These are phyloP conservation scores for Fomitopsis pulvina DNA, from an alignment of 768 basidiomycete species.

Conservation along the genomic window DNA sequence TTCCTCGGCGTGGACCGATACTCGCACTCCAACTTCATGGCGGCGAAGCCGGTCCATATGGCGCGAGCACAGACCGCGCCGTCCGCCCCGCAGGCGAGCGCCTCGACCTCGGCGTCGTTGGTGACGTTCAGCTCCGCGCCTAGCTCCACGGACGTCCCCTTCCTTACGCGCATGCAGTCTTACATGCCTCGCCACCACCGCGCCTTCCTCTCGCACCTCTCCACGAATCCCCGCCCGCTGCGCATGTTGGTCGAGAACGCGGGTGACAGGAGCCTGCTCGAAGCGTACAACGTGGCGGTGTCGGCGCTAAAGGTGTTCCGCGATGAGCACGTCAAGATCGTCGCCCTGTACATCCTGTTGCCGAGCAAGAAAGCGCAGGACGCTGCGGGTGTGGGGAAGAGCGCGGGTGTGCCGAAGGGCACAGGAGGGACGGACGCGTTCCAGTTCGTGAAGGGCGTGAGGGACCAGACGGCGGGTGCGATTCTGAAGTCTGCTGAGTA, in stretches of 20 bases:
- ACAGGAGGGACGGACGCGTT: slow-evolving; percentile 55
- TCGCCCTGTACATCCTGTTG: slow-evolving; percentile 47
- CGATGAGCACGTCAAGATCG: slow-evolving; percentile 53
- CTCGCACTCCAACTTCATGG: slow-evolving; percentile 22
- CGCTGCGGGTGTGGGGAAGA: not conserved
- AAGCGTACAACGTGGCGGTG: slow-evolving; percentile 45
- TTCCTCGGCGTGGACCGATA: slow-evolving; percentile 45
- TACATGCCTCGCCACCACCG: slow-evolving; percentile 63
- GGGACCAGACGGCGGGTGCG: slow-evolving; percentile 40
- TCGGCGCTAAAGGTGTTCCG: slow-evolving; percentile 46
- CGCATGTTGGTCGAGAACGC: slow-evolving; percentile 33
- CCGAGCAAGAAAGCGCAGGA: slow-evolving; percentile 22
- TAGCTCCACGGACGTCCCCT: slow-evolving; percentile 17
- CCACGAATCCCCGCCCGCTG: slow-evolving; percentile 39
- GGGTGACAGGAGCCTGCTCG: slow-evolving; percentile 18
- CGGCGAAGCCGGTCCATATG: not conserved
- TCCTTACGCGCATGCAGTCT: slow-evolving; percentile 47
- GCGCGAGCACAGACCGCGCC: not conserved
- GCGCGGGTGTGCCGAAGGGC: slow-evolving; percentile 28
- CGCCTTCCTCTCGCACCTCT: slow-evolving; percentile 47
- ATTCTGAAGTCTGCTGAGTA: slow-evolving; percentile 14
- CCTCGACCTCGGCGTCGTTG: slow-evolving; percentile 19
- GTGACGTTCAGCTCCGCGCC: slow-evolving; percentile 12
- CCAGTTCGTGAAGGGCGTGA: slow-evolving; percentile 48
- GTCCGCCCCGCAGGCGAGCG: slow-evolving; percentile 14